Base-by-base conservation (phyloP, 345 rosid species). In the Laguncularia racemosa region DNA sequence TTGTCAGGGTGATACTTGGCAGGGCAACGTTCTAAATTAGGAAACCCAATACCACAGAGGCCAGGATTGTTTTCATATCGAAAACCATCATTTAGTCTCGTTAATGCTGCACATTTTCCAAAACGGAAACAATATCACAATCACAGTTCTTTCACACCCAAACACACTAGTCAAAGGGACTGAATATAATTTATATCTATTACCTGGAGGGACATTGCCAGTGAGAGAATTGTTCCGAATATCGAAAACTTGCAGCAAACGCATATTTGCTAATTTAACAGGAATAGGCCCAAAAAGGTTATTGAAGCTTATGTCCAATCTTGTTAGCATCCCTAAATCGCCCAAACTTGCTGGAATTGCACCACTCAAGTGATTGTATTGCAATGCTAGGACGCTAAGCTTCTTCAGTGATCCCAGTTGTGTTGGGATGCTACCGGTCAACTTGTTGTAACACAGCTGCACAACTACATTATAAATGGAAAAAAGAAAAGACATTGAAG, bases 311-410 rank as follows among this genome's bases (percentile, higher is more conserved):
- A 93, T 59, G 65, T 89, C 96, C 67, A 93, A 73, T 85, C 96
- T 87, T 1, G 81, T 75, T 26, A 93, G 70, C 67, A 58, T 62
- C 52, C 38, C 66, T 56, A 88, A 59, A 57, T 81, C 76, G 12
- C 99, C 99, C 74, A 93, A 72, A 72, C 90, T 87, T 2, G 99
- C 96, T 18, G 99, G 99, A 55, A 93, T 79, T 11, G 97, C 99
- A 50, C 99, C 96, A 33, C 92, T 77, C 20, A 93, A 69, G 50
- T 54, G 73, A 73, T 93, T 93, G 65, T 75, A 78, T 59, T 93
- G 95, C 69, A 93, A 61, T 59, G 95, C 90, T 18, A 93, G 88
- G 45, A 87, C 96, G 50, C 55, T 71, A 12, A 93, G 84, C 74
- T 74, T 85, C 65, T 67, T 70, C 4, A 93, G 20, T 16, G 88